Conservation (phyloP, 768 basidiomycete genomes). For the Naematelia encephala region DNA sequence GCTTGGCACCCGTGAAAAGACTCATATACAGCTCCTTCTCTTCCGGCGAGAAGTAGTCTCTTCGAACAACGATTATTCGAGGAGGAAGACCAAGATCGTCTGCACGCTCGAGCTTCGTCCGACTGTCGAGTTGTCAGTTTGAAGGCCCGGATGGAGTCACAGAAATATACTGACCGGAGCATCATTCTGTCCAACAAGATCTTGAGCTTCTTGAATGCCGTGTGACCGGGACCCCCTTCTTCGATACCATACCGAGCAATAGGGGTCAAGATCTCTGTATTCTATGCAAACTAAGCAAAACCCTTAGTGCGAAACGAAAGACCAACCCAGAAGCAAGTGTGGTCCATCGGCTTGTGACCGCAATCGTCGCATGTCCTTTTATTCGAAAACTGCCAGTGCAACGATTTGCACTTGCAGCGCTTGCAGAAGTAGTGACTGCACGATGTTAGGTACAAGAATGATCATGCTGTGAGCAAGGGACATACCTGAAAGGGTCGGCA, state of each 20-base stretch:
- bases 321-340: constrained; percentile 73
- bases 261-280: constrained; percentile 90
- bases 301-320: background rate
- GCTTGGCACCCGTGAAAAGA: constrained; percentile 85
- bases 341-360: constrained; percentile 53
- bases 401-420: constrained; percentile 83
- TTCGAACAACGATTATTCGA: constrained; percentile 77
- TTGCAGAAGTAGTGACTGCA: constrained; percentile 57
- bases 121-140: constrained; percentile 8
- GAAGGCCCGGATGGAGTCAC: background rate
- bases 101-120: constrained; percentile 77
- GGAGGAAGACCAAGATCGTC: constrained; percentile 96
- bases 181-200: constrained; percentile 90
- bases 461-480: background rate
- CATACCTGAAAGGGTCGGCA: constrained; percentile 61
- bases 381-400: constrained; percentile 88
- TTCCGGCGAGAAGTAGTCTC: constrained; percentile 91
- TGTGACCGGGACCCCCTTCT: constrained; percentile 63
- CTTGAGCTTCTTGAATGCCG: constrained; percentile 88
- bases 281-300: constrained; percentile 51
- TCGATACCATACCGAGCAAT: constrained; percentile 82
- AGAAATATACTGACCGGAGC: constrained; percentile 64
- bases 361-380: constrained; percentile 72
- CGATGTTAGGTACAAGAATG: background rate
- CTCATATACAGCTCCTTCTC: constrained; percentile 93